These are phyloP conservation scores for Carnegiea gigantea DNA, from an alignment of 179 eudicot genomes.

Conservation along the genomic window DNA sequence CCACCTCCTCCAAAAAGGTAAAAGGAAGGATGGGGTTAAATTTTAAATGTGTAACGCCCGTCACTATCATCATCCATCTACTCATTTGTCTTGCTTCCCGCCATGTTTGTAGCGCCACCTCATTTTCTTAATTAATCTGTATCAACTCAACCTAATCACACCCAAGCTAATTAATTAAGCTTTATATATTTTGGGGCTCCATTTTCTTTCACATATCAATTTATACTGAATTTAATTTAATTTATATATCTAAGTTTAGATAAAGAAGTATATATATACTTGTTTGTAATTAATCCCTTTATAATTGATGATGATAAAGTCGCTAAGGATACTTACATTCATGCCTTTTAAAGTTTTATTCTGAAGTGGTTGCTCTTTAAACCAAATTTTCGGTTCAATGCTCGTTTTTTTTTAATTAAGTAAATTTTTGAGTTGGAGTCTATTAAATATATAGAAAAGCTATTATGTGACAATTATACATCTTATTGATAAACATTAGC, in stretches of 20 bases:
- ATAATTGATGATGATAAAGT: neutral
- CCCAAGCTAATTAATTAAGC: neutral
- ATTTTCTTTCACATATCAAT: no score
- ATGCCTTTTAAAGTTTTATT: no score
- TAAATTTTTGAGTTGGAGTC: no score
- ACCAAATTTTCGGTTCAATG: no score
- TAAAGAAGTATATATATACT: no score
- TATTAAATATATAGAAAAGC: no score
- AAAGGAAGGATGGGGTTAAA: neutral
- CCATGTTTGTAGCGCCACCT: neutral
- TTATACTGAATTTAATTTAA: neutral
- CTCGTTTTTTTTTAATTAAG: no score
- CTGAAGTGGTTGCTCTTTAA: no score
- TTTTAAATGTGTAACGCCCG: neutral
- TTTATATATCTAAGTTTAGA: no score
- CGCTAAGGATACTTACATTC: no score
- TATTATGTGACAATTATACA: no score
- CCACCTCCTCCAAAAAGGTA: neutral
- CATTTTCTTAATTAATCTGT: neutral
- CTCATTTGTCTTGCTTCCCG: neutral
- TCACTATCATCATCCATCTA: neutral
- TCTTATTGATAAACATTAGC: no score
- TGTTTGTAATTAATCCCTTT: neutral
- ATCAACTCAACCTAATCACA: neutral
- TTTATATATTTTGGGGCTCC: neutral